These are phyloP conservation scores for Fusarium foetens DNA, from an alignment of 2,329 filamentous ascomycete genomes.

Conservation along the genomic window DNA sequence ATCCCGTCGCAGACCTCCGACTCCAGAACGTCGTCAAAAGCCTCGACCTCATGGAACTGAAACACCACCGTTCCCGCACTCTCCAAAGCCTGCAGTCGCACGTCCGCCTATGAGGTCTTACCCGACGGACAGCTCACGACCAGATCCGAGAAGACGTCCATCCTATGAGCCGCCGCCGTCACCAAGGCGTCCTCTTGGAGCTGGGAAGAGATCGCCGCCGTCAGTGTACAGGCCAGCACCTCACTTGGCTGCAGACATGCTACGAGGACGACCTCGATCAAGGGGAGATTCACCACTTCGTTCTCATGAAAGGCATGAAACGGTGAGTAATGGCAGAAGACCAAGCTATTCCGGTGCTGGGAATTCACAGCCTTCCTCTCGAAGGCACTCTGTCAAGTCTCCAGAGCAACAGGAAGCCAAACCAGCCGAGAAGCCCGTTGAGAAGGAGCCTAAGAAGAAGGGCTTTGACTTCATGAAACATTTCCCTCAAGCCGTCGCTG, in stretches of 20 bases:
- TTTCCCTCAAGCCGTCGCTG: slow-evolving; percentile 41
- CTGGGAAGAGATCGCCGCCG: slow-evolving; percentile 19
- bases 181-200: slow-evolving; percentile 2
- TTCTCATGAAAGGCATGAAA: neutral
- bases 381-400: neutral
- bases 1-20: slow-evolving; percentile 23
- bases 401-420: neutral
- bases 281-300: slow-evolving; percentile 16
- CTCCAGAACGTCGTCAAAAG: slow-evolving; percentile 13
- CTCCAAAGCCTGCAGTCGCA: neutral
- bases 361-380: neutral
- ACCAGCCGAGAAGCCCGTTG: neutral
- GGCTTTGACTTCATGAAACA: slow-evolving; percentile 31
- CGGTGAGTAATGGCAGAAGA: neutral
- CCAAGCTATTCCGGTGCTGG: neutral
- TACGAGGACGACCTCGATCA: slow-evolving; percentile 18
- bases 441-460: slow-evolving; percentile 1
- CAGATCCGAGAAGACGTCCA: slow-evolving; percentile 14
- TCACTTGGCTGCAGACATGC: slow-evolving; percentile 18
- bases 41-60: slow-evolving; percentile 1
- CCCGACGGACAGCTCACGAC: slow-evolving; percentile 27
- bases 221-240: slow-evolving; percentile 13
- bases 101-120: slow-evolving; percentile 31
- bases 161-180: slow-evolving; percentile 31
- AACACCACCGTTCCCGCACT: neutral